phyloP scores from a whole-genome alignment of 495 filamentous ascomycete genomes.

The Neurospora tetrasperma region DNA sequence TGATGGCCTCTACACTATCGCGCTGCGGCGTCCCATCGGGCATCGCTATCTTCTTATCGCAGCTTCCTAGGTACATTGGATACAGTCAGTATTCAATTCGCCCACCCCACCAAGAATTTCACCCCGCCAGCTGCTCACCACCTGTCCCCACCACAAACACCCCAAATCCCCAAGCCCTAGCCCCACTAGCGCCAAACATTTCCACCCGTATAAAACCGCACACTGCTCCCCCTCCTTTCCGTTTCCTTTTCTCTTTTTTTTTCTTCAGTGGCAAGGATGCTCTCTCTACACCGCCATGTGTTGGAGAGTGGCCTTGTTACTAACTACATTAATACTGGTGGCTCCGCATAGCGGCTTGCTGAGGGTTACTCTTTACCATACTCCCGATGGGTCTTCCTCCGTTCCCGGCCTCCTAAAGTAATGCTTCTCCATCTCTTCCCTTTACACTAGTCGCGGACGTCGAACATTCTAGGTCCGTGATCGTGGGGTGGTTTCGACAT shows the following conservation, averaged over 20 bases:
- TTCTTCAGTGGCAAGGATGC: constrained; percentile 2
- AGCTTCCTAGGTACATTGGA: background rate
- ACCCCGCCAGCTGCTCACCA: background rate
- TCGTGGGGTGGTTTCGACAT: constrained; percentile 29
- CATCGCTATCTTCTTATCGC: background rate
- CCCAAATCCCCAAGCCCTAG: background rate
- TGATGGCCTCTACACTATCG: background rate
- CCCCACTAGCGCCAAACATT: background rate
- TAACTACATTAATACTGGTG: constrained; percentile 8
- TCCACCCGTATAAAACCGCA: background rate
- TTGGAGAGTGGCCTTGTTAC: constrained; percentile 7
- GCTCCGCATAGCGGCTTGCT: constrained; percentile 29
- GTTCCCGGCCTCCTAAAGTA: constrained; percentile 29
- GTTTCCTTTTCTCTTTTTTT: constrained; percentile 1
- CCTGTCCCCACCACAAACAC: background rate
- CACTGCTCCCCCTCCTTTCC: background rate
- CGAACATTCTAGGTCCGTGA: constrained; percentile 18
- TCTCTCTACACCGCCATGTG: constrained; percentile 26
- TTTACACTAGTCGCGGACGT: constrained; percentile 13
- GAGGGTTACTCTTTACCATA: constrained; percentile 21
- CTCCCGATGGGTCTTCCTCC: constrained; percentile 26
- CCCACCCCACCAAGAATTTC: background rate
- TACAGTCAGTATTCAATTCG: background rate
- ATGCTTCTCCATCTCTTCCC: constrained; percentile 22
- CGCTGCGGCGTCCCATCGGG: background rate